These are phyloP conservation scores for Xylariaceae sp. DNA, from an alignment of 2,329 filamentous ascomycete species.

Conservation along the genomic window DNA sequence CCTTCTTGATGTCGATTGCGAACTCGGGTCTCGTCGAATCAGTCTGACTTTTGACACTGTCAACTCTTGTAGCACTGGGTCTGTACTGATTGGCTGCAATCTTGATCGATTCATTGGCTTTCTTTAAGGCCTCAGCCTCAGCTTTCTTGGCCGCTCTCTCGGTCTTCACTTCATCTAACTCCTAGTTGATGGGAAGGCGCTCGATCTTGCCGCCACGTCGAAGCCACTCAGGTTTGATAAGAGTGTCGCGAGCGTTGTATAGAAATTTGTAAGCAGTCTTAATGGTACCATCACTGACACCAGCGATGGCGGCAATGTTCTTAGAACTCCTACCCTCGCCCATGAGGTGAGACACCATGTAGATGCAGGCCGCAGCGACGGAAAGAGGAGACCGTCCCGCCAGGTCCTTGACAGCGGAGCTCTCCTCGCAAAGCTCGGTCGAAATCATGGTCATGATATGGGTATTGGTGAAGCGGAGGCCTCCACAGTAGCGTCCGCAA, in stretches of 20 bases:
- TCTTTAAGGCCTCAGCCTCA: too few species aligned
- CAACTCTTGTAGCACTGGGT: too few species aligned
- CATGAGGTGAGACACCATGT: slow-evolving; percentile 87
- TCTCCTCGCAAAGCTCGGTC: slow-evolving; percentile 71
- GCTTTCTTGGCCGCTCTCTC: too few species aligned
- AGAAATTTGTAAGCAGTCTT: slow-evolving; percentile 92
- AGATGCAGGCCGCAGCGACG: slow-evolving; percentile 92
- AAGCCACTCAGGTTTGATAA: slow-evolving; percentile 75
- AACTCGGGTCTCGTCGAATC: too few species aligned
- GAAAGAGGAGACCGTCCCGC: slow-evolving; percentile 92
- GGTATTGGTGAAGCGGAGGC: slow-evolving; percentile 67
- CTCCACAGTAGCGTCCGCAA: slow-evolving; percentile 83
- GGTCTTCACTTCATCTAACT: background rate
- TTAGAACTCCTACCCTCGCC: slow-evolving; percentile 75
- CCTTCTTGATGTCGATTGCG: too few species aligned
- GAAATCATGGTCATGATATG: slow-evolving; percentile 77
- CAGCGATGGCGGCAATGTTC: slow-evolving; percentile 78
- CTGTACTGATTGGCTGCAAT: too few species aligned
- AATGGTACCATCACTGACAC: slow-evolving; percentile 95
- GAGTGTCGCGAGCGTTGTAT: slow-evolving; percentile 65
- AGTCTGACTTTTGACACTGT: too few species aligned
- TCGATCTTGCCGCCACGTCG: slow-evolving; percentile 64
- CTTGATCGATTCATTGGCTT: too few species aligned
- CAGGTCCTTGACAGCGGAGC: slow-evolving; percentile 72
- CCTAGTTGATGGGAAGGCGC: slow-evolving; percentile 59